Evolutionary conservation across 148 eudicot genomes (phyloP).

Genomic region (Vaccinium macrocarpon): DNA sequence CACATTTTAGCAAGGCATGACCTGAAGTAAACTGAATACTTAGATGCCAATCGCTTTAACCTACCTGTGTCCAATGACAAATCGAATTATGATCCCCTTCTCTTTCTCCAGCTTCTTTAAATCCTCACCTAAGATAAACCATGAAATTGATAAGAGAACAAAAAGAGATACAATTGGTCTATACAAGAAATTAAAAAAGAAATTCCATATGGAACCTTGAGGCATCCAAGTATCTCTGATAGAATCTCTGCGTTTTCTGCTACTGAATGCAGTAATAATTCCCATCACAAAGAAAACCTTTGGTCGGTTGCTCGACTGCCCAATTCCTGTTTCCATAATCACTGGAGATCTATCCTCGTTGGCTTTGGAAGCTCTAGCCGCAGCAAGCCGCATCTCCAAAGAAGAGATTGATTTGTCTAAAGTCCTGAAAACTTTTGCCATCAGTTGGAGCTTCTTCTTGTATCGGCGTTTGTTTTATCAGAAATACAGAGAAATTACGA

Average conservation of each 20-base stretch:
- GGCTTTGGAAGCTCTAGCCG: constrained; percentile 51
- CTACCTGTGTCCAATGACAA: constrained; percentile 86
- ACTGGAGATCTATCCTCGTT: constrained; percentile 24
- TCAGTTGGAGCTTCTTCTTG: neutral
- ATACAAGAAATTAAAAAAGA: neutral
- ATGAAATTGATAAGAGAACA: neutral
- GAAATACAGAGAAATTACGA: neutral
- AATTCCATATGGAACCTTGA: constrained; percentile 37
- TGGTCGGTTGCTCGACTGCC: constrained; percentile 33
- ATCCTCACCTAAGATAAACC: constrained; percentile 38
- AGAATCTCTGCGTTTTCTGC: constrained; percentile 77
- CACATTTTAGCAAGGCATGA: constrained; percentile 12
- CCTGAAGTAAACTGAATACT: neutral
- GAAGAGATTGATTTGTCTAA: constrained; percentile 61
- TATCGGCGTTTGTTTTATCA: neutral
- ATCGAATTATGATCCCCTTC: constrained; percentile 65
- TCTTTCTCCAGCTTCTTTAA: constrained; percentile 62
- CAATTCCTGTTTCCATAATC: constrained; percentile 17
- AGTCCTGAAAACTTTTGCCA: constrained; percentile 39
- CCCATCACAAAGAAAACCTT: constrained; percentile 76
- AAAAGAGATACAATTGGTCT: neutral
- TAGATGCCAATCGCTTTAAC: neutral
- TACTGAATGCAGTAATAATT: constrained; percentile 74
- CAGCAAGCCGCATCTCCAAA: constrained; percentile 63
- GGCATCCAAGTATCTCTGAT: constrained; percentile 83